These are phyloP conservation scores for Penicillium arizonense DNA, from an alignment of 495 filamentous ascomycete genomes.

Conservation along the genomic window DNA sequence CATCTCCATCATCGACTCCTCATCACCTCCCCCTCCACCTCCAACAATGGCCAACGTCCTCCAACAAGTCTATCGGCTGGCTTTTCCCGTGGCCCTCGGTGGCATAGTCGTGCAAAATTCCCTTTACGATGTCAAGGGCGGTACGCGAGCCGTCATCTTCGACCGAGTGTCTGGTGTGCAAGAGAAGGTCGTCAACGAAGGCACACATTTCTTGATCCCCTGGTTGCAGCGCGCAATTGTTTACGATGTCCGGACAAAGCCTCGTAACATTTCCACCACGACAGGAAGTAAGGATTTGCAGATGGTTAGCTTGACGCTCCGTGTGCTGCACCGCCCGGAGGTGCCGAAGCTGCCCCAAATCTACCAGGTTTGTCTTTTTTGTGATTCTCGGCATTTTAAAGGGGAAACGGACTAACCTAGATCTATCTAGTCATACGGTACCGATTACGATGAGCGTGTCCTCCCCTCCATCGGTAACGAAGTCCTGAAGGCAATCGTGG, in stretches of 20 bases:
- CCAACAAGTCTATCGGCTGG: constrained; percentile 62
- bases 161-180: constrained; percentile 90
- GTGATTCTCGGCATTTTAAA: too few species aligned
- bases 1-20: constrained; percentile 15
- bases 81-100: constrained; percentile 67
- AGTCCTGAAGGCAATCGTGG: constrained; percentile 98
- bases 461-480: constrained; percentile 99
- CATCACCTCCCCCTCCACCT: constrained; percentile 22
- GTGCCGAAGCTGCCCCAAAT: constrained; percentile 92
- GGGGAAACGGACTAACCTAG: neutral
- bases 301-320: constrained; percentile 98
- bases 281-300: constrained; percentile 98
- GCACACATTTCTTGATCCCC: constrained; percentile 93
- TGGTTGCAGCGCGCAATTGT: constrained; percentile 95
- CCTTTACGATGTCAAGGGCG: constrained; percentile 96
- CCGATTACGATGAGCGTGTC: constrained; percentile 98
- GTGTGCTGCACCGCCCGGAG: constrained; percentile 93
- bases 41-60: constrained; percentile 60
- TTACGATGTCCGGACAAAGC: constrained; percentile 98
- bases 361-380: constrained; percentile 75
- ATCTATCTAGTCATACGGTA: constrained; percentile 64
- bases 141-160: constrained; percentile 95
- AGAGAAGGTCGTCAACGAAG: constrained; percentile 89
- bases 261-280: constrained; percentile 94
- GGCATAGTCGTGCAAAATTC: constrained; percentile 64